Evolutionary conservation across 805 yeast species (phyloP), one percentile per base, ranked within the genome.

Genomic region (Teunomyces tritomae): DNA sequence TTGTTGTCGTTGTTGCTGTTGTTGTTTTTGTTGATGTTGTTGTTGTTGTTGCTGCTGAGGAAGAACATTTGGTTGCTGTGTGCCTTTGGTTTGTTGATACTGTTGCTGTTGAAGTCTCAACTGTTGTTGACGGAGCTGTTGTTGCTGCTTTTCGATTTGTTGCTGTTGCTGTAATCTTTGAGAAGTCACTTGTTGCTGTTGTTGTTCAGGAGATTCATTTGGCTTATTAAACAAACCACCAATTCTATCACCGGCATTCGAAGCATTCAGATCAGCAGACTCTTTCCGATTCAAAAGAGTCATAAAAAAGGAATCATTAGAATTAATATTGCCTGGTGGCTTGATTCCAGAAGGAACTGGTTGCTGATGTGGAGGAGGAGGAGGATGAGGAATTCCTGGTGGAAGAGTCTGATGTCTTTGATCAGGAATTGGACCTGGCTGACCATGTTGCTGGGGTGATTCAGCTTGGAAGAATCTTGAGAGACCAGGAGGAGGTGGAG

Each of bases 301-400:
- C 64, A 73, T 67, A 55, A 79, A 57, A 50, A 79, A 79, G 11
- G 71, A 58, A 49, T 77, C 80, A 52, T 70, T 67, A n/a, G 59
- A 46, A 10, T n/a, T 37, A 9, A 13, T 37, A 11, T 37, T 28
- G 13, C 27, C 17, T 26, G 17, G 39, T 3, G 9, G 16, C 9
- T n/a, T 26, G 8, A 26, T 35, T 28, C 10, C 16, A 11, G 35
- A 17, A 28, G 44, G 17, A 3, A 29, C 39, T 5, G 28, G 43
- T 33, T 14, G 30, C 3, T 7, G n/a, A 6, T 37, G 37, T 4
- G 32, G 20, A 7, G 36, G 14, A 7, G 36, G 14, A 20, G 24
- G 24, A 20, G 24, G 6, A n/a, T n/a, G n/a, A 20, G 34, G 44
- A 17, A 28, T 9, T 8, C 13, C 17, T 11, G 9, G 34, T 17